Conservation (phyloP, 805 yeast genomes). For the Yamadazyma phyllophila region DNA sequence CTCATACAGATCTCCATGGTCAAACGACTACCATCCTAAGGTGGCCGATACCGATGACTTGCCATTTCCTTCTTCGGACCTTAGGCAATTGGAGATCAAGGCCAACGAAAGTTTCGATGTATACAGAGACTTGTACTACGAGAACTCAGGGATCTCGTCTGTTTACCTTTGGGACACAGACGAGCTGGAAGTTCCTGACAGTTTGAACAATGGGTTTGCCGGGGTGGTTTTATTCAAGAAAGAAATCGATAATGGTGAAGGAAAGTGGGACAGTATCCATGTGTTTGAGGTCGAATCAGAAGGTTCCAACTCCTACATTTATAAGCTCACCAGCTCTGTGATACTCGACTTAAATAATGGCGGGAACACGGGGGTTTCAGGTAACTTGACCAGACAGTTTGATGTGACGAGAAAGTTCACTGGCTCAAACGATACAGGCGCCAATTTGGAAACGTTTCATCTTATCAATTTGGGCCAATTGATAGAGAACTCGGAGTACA, state of each 20-base stretch:
- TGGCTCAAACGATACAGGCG: conserved; percentile 29
- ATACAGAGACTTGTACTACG: conserved; percentile 90
- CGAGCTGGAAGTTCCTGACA: conserved; percentile 33
- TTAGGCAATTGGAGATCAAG: conserved; percentile 72
- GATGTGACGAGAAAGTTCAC: conserved; percentile 45
- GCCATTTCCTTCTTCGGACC: conserved; percentile 64
- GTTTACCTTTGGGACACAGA: conserved; percentile 91
- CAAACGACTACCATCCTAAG: conserved; percentile 64
- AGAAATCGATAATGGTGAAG: conserved; percentile 46
- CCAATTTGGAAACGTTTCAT: conserved; percentile 58
- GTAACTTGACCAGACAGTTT: conserved; percentile 82
- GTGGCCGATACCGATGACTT: conserved; percentile 54
- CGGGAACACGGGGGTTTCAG: conserved; percentile 53
- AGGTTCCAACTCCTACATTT: conserved; percentile 39
- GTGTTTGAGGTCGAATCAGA: conserved; percentile 71
- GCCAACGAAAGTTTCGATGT: conserved; percentile 91
- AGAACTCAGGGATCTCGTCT: conserved; percentile 81
- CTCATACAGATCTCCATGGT: conserved; percentile 88
- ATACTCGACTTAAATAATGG: conserved; percentile 61
- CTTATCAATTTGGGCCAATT: conserved; percentile 81
- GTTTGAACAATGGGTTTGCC: conserved; percentile 63
- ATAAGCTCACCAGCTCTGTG: conserved; percentile 83
- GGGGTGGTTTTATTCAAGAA: conserved; percentile 89
- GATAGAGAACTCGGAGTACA: conserved; percentile 85
- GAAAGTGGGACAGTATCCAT: conserved; percentile 91